These are phyloP conservation scores for Dissophora globulifera DNA, from an alignment of 192 early-diverging fungal species.

Conservation along the genomic window DNA sequence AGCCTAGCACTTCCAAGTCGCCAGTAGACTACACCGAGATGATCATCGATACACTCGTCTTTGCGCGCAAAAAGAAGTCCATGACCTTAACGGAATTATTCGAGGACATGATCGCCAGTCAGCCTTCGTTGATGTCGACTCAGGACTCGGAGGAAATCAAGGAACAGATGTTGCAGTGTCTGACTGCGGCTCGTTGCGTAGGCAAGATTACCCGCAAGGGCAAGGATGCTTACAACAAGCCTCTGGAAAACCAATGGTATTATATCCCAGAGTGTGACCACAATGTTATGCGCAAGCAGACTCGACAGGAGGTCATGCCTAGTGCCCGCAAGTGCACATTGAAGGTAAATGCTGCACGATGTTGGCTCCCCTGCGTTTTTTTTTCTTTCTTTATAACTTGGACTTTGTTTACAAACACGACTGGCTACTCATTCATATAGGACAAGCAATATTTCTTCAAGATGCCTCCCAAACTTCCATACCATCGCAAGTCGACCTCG, in stretches of 20 bases:
- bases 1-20: background rate
- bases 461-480: conserved; percentile 66
- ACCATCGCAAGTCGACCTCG: conserved; percentile 54
- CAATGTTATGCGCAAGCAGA: conserved; percentile 61
- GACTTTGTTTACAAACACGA: background rate
- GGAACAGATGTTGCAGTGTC: conserved; percentile 48
- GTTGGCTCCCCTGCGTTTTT: too few species aligned
- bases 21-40: conserved; percentile 56
- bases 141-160: conserved; percentile 39
- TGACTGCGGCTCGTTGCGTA: conserved; percentile 57
- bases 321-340: conserved; percentile 66
- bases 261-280: conserved; percentile 64
- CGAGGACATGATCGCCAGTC: conserved; percentile 59
- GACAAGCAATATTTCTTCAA: conserved; percentile 64
- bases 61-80: conserved; percentile 62
- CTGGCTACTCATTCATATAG: background rate
- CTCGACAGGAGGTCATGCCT: conserved; percentile 62
- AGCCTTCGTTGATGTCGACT: conserved; percentile 42
- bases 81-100: conserved; percentile 65
- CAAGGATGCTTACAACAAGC: conserved; percentile 65
- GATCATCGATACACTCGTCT: conserved; percentile 65
- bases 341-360: conserved; percentile 48
- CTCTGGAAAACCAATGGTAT: conserved; percentile 63
- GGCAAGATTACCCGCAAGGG: conserved; percentile 65
- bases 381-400: background rate